Conservation (phyloP, 441 rosid species). For the Pelargonium fulgidum region DNA sequence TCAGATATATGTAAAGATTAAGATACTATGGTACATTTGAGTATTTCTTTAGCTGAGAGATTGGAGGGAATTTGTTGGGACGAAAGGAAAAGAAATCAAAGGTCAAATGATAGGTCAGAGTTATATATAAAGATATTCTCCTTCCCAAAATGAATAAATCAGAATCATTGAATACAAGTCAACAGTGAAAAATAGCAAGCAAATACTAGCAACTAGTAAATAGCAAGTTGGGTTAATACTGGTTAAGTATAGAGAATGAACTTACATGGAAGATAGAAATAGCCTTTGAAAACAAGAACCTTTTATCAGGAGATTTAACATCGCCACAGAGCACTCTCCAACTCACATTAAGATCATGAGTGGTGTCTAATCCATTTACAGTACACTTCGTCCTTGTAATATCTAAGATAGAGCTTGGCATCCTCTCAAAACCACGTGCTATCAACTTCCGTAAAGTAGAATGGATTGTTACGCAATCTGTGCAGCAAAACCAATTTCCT, state of each 20-base stretch:
- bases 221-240: background rate
- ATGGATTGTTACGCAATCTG: conserved; percentile 59
- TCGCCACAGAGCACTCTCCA: conserved; percentile 80
- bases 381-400: conserved; percentile 13
- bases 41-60: no score
- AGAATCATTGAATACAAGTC: background rate
- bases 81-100: background rate
- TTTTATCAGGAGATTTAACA: conserved; percentile 51
- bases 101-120: background rate
- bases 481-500: conserved; percentile 82
- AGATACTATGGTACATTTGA: background rate
- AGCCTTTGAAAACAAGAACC: conserved; percentile 63
- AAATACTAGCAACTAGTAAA: background rate
- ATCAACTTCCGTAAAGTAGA: conserved; percentile 2
- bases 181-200: background rate
- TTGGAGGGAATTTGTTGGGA: background rate
- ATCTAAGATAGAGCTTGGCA: background rate
- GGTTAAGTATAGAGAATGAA: background rate
- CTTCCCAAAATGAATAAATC: background rate
- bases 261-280: conserved; percentile 87
- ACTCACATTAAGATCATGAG: conserved; percentile 33
- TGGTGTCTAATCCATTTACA: conserved; percentile 40
- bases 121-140: background rate
- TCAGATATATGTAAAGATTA: background rate
- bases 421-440: conserved; percentile 2